Evolutionary conservation across 2,329 filamentous ascomycete species (phyloP).

Genomic region (Talaromyces sp.): DNA sequence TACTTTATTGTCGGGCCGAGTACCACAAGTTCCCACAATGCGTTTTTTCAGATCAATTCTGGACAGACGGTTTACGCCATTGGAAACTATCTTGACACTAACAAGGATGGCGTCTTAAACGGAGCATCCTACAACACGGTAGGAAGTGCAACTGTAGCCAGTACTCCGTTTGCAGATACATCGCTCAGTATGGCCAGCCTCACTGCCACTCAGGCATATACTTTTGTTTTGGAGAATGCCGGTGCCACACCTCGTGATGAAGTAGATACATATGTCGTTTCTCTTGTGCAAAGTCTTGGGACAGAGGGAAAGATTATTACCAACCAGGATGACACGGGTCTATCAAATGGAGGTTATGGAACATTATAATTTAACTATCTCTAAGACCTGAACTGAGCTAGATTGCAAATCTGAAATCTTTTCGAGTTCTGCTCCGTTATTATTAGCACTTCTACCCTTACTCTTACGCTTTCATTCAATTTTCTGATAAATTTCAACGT

Average conservation of each 20-base stretch:
- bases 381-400: background rate
- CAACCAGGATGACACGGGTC: conserved; percentile 1
- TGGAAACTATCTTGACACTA: conserved; percentile 52
- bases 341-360: conserved; percentile 7
- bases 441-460: background rate
- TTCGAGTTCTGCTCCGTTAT: background rate
- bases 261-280: conserved; percentile 2
- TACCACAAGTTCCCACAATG: conserved; percentile 42
- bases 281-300: background rate
- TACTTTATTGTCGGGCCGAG: conserved; percentile 57
- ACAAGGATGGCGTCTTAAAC: conserved; percentile 50
- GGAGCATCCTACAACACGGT: conserved; percentile 28
- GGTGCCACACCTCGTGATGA: conserved; percentile 6
- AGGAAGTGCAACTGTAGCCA: conserved; percentile 1
- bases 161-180: background rate
- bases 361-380: background rate
- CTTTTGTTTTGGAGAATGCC: background rate
- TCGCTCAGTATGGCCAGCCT: background rate
- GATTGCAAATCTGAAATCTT: background rate
- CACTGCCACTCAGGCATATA: conserved; percentile 3
- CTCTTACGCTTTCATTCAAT: background rate
- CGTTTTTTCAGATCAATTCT: conserved; percentile 55
- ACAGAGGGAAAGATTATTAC: background rate
- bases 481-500: background rate
- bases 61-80: conserved; percentile 55